phyloP scores from a whole-genome alignment of 768 basidiomycete genomes.

The Inosperma sp. region DNA sequence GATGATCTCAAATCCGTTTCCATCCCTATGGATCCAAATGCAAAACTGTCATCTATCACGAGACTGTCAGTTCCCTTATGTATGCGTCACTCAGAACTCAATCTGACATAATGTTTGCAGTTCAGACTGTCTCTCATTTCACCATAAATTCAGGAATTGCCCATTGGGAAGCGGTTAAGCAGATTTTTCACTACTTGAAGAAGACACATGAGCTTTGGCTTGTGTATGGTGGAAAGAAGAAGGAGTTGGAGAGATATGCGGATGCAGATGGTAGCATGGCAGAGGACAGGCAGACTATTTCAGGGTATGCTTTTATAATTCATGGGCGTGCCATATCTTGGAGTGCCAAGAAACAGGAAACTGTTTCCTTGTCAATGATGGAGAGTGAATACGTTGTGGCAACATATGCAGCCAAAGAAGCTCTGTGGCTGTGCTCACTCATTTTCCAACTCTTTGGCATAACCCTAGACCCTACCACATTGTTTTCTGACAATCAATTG shows the following conservation, averaged over 20 bases:
- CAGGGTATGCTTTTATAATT: slow-evolving; percentile 21
- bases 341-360: slow-evolving; percentile 28
- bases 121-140: slow-evolving; percentile 27
- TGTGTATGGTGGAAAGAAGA: slow-evolving; percentile 21
- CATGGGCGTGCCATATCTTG: slow-evolving; percentile 28
- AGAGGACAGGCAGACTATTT: slow-evolving; percentile 26
- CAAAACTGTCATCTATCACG: slow-evolving; percentile 17
- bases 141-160: slow-evolving; percentile 5
- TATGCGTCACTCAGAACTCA: slow-evolving; percentile 24
- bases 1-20: slow-evolving; percentile 20
- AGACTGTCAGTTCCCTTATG: slow-evolving; percentile 29
- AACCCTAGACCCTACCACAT: slow-evolving; percentile 9
- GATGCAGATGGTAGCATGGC: slow-evolving; percentile 18
- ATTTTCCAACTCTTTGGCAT: slow-evolving; percentile 12
- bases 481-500: slow-evolving; percentile 22
- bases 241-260: slow-evolving; percentile 17
- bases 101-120: slow-evolving; percentile 28
- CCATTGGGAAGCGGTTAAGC: slow-evolving; percentile 39
- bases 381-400: slow-evolving; percentile 37
- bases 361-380: slow-evolving; percentile 29
- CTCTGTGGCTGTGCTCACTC: slow-evolving; percentile 15
- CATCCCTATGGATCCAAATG: slow-evolving; percentile 22
- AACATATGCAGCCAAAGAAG: slow-evolving; percentile 20
- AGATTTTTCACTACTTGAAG: slow-evolving; percentile 37
- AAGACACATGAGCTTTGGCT: slow-evolving; percentile 21